Percentiles rank a stretch among this genome's conserved stretches.
Evolutionary conservation across 83 land plant genomes (phyloP).

Genomic region (Isoetes engelmannii): DNA sequence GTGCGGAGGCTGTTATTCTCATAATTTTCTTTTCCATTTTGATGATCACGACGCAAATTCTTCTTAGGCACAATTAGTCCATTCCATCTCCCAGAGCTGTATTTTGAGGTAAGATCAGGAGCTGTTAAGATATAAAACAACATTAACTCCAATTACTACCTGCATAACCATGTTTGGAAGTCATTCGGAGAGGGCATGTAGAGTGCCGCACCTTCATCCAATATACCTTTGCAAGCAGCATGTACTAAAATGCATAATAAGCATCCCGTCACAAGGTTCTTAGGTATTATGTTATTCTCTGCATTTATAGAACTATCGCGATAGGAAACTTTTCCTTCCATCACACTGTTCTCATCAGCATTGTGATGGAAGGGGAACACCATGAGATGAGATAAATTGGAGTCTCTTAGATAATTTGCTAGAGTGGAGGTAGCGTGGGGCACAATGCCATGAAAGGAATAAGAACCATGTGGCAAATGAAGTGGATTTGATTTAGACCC

Average conservation of each 20-base stretch:
- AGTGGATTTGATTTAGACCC: conserved; percentile 9
- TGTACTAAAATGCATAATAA: conserved; percentile 46
- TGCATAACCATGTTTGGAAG: conserved; percentile 31
- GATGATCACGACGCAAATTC: background rate
- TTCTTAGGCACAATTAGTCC: too few relatives aligned
- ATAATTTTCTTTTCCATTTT: background rate
- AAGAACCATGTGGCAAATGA: conserved; percentile 31
- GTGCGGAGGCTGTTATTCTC: background rate
- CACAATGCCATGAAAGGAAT: conserved; percentile 5
- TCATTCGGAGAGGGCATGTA: conserved; percentile 47
- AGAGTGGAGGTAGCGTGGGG: conserved; percentile 8
- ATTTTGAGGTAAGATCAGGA: too few relatives aligned
- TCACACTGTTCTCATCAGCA: too few relatives aligned
- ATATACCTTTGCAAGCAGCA: conserved; percentile 45
- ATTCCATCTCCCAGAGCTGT: too few relatives aligned
- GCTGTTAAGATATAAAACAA: background rate
- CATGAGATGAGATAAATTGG: background rate
- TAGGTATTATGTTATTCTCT: background rate
- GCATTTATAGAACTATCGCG: background rate
- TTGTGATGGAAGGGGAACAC: too few relatives aligned
- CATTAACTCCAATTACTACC: conserved; percentile 13
- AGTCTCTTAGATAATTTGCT: background rate
- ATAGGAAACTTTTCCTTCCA: background rate
- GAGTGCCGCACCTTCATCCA: conserved; percentile 60
- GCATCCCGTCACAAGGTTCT: conserved; percentile 21